Conservation (phyloP, 345 rosid species). For the Corchorus olitorius region DNA sequence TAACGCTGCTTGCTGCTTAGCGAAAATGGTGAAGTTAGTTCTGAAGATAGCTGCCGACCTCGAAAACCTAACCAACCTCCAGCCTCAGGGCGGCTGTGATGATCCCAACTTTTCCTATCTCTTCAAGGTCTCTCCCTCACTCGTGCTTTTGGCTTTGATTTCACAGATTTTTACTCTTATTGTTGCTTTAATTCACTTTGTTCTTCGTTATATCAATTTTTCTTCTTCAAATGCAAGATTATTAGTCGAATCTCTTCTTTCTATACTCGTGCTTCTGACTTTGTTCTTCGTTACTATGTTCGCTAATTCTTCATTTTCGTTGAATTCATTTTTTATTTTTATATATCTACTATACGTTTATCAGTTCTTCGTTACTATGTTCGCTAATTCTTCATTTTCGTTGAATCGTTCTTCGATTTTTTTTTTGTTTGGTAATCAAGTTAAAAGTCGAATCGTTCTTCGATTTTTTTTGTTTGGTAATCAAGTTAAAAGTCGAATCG, state of each 20-base stretch:
- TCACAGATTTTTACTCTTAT: not conserved
- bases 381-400: not conserved
- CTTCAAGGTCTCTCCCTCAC: slow-evolving; percentile 62
- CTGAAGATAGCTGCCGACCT: slow-evolving; percentile 78
- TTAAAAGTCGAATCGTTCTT: too few species aligned
- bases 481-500: not conserved
- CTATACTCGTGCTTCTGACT: too few species aligned
- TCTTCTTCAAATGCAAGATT: not conserved
- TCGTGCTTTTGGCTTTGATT: not conserved
- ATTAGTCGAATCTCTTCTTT: not conserved
- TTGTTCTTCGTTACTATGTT: not conserved
- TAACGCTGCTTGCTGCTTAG: slow-evolving; percentile 9
- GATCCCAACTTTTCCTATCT: slow-evolving; percentile 73
- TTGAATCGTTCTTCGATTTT: not conserved
- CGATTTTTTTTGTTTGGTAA: too few species aligned
- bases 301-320: not conserved
- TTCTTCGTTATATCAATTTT: not conserved
- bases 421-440: too few species aligned
- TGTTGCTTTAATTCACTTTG: not conserved
- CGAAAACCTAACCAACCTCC: slow-evolving; percentile 73
- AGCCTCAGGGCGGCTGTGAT: slow-evolving; percentile 84
- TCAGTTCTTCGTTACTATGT: not conserved
- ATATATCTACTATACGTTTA: not conserved
- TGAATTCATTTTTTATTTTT: not conserved
- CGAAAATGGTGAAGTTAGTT: slow-evolving; percentile 77